Percentiles rank a stretch among this genome's conserved stretches.
Conservation (phyloP, 805 yeast genomes). For the Barnettozyma wickerhamii region DNA sequence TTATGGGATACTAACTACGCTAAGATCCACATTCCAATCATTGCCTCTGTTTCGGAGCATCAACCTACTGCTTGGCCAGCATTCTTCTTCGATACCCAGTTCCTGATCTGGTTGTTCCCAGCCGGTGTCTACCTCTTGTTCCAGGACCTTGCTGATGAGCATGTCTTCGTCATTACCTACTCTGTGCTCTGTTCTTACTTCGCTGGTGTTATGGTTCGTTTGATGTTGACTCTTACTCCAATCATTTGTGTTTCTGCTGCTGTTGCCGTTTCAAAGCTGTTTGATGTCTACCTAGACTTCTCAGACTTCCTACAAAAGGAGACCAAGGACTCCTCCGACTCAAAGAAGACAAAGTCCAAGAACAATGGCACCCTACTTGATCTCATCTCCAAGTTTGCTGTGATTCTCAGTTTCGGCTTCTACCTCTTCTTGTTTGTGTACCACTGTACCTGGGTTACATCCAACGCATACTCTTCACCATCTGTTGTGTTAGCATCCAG, state of each 20-base stretch:
- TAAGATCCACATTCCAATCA: slow-evolving; percentile 95
- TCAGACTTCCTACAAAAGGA: slow-evolving; percentile 27
- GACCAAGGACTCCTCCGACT: slow-evolving; percentile 2
- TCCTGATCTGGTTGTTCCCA: slow-evolving; percentile 97
- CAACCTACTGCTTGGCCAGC: slow-evolving; percentile 99
- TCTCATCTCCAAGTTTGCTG: slow-evolving; percentile 54
- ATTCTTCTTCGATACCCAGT: slow-evolving; percentile 88
- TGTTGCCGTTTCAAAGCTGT: slow-evolving; percentile 76
- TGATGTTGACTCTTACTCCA: slow-evolving; percentile 96
- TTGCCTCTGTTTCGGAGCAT: slow-evolving; percentile 98
- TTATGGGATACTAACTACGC: slow-evolving; percentile 98
- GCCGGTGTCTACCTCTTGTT: slow-evolving; percentile 91
- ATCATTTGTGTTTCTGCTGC: slow-evolving; percentile 92
- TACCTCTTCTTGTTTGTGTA: slow-evolving; percentile 79
- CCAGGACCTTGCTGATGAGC: slow-evolving; percentile 87
- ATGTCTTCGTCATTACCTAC: slow-evolving; percentile 87
- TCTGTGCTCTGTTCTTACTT: slow-evolving; percentile 93
- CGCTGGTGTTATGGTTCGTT: slow-evolving; percentile 98
- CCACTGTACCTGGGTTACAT: slow-evolving; percentile 98
- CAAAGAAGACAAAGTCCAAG: slow-evolving; percentile 13
- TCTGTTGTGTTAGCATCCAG: slow-evolving; percentile 89
- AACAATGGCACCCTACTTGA: slow-evolving; percentile 11
- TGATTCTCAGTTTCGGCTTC: slow-evolving; percentile 61
- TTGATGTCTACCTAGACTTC: slow-evolving; percentile 77
- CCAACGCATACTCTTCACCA: slow-evolving; percentile 94